Conservation (phyloP, 148 eudicot genomes). For the Cornus controversa region DNA sequence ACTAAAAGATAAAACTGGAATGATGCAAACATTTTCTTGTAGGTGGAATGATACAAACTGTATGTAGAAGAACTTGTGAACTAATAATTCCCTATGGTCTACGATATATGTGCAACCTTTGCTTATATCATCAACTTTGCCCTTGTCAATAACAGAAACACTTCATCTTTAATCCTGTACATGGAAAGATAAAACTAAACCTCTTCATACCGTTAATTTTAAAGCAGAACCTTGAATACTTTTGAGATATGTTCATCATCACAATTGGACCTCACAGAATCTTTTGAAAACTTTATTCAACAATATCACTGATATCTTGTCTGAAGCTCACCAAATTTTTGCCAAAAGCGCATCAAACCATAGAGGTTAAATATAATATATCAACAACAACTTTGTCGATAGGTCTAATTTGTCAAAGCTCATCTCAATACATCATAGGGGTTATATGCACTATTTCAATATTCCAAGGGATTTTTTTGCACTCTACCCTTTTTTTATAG, state of each 20-base stretch:
- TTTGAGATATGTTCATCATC: background rate
- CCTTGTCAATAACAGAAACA: background rate
- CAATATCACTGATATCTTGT: background rate
- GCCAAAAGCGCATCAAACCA: background rate
- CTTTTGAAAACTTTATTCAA: background rate
- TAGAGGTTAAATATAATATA: too few species aligned
- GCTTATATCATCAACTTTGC: background rate
- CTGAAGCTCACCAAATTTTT: background rate
- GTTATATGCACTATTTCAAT: too few species aligned
- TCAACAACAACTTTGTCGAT: too few species aligned
- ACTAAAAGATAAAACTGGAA: background rate
- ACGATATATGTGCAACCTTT: background rate
- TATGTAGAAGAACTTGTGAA: too few species aligned
- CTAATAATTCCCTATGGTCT: background rate
- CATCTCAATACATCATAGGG: too few species aligned
- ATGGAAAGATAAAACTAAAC: background rate
- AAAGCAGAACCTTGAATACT: background rate
- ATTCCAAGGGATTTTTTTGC: too few species aligned
- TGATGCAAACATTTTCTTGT: background rate
- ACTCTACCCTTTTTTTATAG: too few species aligned
- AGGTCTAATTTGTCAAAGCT: too few species aligned
- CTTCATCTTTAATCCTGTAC: background rate
- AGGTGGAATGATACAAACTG: too few species aligned
- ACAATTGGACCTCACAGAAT: background rate
- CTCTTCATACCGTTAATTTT: background rate